Evolutionary conservation across 768 basidiomycete species (phyloP).

Genomic region (Tulasnella sp.): DNA sequence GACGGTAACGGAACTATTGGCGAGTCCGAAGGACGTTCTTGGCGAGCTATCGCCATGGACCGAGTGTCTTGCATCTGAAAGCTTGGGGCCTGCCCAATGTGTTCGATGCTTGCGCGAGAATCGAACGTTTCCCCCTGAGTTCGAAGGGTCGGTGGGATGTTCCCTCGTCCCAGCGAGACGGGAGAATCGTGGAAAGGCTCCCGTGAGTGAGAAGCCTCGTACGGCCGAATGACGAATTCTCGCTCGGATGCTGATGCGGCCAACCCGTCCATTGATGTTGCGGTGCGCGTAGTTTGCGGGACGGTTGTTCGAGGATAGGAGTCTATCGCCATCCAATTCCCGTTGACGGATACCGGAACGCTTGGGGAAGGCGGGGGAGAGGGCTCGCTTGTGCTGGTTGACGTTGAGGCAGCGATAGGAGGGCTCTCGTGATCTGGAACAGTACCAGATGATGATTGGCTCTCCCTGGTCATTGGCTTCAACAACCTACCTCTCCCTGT

Average conservation of each 20-base stretch:
- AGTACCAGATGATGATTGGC: not conserved
- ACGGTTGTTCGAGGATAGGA: not conserved
- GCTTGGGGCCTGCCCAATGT: not conserved
- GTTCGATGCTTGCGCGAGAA: not conserved
- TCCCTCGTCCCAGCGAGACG: not conserved
- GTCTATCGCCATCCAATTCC: constrained; percentile 2
- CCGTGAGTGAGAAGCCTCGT: not conserved
- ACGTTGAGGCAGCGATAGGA: constrained; percentile 5
- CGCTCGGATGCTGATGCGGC: not conserved
- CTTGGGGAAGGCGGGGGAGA: constrained; percentile 4
- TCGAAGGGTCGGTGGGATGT: constrained; percentile 1
- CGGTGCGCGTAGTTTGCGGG: not conserved
- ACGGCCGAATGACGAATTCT: not conserved
- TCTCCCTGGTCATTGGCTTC: not conserved
- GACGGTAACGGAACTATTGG: not conserved
- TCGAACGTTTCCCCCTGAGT: not conserved
- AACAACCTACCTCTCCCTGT: constrained; percentile 67
- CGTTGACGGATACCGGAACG: not conserved
- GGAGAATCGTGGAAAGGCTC: not conserved
- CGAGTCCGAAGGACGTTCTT: not conserved
- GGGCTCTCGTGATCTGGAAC: constrained; percentile 3
- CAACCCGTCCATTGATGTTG: not conserved
- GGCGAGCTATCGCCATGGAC: not conserved
- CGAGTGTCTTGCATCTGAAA: not conserved
- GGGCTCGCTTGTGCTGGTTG: constrained; percentile 3